Evolutionary conservation across 441 rosid species (phyloP).

Genomic region (Gossypium trilobum): DNA sequence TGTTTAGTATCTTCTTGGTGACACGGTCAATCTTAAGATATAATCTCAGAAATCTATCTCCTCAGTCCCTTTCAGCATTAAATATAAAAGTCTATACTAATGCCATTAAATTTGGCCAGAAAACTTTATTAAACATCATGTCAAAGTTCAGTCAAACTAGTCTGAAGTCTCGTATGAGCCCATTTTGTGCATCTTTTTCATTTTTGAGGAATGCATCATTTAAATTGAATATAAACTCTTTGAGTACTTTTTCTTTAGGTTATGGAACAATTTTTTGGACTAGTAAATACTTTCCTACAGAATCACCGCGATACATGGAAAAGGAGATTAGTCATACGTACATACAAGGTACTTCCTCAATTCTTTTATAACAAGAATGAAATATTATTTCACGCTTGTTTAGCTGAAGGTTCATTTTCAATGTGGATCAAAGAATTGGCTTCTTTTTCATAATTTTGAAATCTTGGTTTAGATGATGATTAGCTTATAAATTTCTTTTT

Average conservation of each 20-base stretch:
- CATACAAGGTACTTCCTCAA: conserved; percentile 67
- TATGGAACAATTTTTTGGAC: conserved; percentile 95
- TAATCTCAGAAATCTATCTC: neutral
- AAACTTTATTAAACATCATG: conserved; percentile 4
- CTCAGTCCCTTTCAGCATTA: neutral
- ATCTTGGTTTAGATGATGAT: neutral
- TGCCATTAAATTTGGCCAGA: neutral
- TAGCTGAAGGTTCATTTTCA: neutral
- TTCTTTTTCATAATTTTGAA: neutral
- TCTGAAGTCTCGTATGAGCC: neutral
- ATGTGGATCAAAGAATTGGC: neutral
- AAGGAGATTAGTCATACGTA: conserved; percentile 82
- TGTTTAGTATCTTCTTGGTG: neutral
- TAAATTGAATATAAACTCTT: conserved; percentile 7
- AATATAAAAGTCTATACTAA: neutral
- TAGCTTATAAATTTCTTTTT: neutral
- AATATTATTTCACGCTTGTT: neutral
- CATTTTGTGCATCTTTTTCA: neutral
- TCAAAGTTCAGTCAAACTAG: neutral
- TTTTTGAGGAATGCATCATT: neutral
- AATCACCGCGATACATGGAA: conserved; percentile 84
- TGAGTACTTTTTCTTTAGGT: conserved; percentile 48
- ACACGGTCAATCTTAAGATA: neutral
- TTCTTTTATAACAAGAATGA: neutral
- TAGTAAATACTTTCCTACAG: conserved; percentile 78